These are phyloP conservation scores for Podila epigama DNA, from an alignment of 192 early-diverging fungal species.

Conservation along the genomic window DNA sequence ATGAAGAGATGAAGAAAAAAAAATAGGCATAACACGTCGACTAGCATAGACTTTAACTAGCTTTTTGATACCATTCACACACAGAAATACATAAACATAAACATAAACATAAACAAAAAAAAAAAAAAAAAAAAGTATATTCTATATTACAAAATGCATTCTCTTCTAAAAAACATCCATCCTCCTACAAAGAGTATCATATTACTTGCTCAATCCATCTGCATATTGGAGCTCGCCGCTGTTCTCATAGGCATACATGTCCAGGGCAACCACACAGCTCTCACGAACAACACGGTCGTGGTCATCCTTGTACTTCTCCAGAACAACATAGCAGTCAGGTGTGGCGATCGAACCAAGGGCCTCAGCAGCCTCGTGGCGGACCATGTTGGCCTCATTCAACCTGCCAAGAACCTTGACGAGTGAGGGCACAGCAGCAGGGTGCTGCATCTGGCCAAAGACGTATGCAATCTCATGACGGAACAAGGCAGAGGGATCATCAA, in stretches of 20 bases:
- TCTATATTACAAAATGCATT: slow-evolving; percentile 2
- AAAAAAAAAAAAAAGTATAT: neutral
- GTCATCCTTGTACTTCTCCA: slow-evolving; percentile 79
- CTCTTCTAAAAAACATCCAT: neutral
- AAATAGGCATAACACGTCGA: too few relatives aligned
- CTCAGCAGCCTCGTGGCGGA: slow-evolving; percentile 97
- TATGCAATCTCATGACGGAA: slow-evolving; percentile 97
- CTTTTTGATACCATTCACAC: too few relatives aligned
- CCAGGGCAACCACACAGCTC: slow-evolving; percentile 91
- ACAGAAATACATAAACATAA: too few relatives aligned
- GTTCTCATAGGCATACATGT: slow-evolving; percentile 95
- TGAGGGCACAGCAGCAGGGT: slow-evolving; percentile 86
- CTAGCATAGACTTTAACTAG: too few relatives aligned
- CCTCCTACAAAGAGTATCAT: neutral
- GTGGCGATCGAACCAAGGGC: slow-evolving; percentile 96
- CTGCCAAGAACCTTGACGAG: slow-evolving; percentile 81
- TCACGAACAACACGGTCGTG: slow-evolving; percentile 87
- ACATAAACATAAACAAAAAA: neutral
- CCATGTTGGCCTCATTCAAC: slow-evolving; percentile 85
- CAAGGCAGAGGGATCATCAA: slow-evolving; percentile 76
- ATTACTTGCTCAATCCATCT: slow-evolving; percentile 57
- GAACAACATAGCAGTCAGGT: slow-evolving; percentile 77
- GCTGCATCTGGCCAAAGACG: slow-evolving; percentile 98
- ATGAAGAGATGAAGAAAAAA: too few relatives aligned
- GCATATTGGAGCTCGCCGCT: slow-evolving; percentile 90